Percentiles rank a stretch among this genome's conserved stretches.
These are phyloP conservation scores for Agapanthus africanus DNA, from an alignment of 106 monocot species.

Conservation along the genomic window DNA sequence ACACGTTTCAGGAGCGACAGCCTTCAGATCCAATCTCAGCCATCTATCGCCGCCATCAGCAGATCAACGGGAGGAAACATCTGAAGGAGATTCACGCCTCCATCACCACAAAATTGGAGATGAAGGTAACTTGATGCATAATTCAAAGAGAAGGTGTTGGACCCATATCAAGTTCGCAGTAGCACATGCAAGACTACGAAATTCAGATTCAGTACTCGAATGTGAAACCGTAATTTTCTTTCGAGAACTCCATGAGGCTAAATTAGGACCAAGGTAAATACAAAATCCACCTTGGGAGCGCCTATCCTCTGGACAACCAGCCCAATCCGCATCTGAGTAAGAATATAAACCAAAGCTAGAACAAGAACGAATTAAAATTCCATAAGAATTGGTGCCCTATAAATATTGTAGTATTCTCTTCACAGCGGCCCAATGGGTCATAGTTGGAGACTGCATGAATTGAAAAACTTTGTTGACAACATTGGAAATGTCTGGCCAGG, in stretches of 20 bases:
- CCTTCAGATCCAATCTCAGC: too few species aligned
- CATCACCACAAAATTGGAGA: neutral
- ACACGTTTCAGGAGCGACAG: too few species aligned
- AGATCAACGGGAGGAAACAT: too few species aligned
- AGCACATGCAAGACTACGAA: too few species aligned
- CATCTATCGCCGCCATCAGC: too few species aligned
- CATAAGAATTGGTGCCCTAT: neutral
- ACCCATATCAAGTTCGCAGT: conserved; percentile 4
- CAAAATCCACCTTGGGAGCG: too few species aligned
- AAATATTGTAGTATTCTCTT: neutral
- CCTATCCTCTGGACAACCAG: neutral
- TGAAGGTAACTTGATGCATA: neutral
- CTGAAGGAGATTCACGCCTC: too few species aligned
- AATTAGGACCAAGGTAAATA: neutral
- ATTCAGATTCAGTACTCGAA: conserved; percentile 10
- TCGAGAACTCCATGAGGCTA: conserved; percentile 2
- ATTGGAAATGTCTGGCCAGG: neutral
- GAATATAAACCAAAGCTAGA: neutral
- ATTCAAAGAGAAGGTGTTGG: neutral
- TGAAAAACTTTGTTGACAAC: neutral
- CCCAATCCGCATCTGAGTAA: conserved; percentile 12
- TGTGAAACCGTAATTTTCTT: conserved; percentile 3
- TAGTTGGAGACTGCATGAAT: neutral
- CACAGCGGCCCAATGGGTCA: neutral
- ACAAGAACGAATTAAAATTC: neutral